Evolutionary conservation across 1,284 basidiomycete genomes (phyloP), one percentile per base, ranked within the genome.

Genomic region (Ceratobasidium sp.): DNA sequence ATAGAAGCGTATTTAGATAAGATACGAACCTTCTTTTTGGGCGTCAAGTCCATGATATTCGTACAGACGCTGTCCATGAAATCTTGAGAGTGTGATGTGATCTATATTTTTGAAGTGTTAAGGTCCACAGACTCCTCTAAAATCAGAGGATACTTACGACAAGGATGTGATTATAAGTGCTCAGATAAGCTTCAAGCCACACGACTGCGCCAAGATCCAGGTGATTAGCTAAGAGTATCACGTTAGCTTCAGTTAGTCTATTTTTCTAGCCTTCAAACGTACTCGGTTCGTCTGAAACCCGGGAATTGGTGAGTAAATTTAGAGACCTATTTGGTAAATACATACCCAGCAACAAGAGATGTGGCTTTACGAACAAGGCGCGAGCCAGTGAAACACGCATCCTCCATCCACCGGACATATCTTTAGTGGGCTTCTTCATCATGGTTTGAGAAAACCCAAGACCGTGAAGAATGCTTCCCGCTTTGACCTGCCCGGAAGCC

Each of bases 81-180:
- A 82, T 98, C 96, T 78, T 94, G 91, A 56, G 95, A 98, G 82
- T 98, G 96, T 69, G 91, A 94, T 33, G 93, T 95, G 80, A 94
- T 89, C 71, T 74, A 49, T 47, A 23, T 27, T 27, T 50, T 21
- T 47, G 30, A 27, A 9, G 36, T 39, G 64, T 70, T 54, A 52
- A 71, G 69, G n/a, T 19, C 23, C 23, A 46, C 16, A 49, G 19
- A 16, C 4, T 42, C 27, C 29, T 44, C 49, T 44, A 8, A 25
- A 33, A 21, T 39, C 7, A 6, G 21, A 29, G 33, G 71, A 75
- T 66, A 71, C 74, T 72, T 71, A 76, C 75, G 76, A 98, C 91
- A 73, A 99, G 86, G 77, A 98, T 98, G 79, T 98, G 95, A 82
- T 97, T 98, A 82, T 98, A 99, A 56, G 93, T 98, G 53, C 93